A percentile compares a stretch with the other conserved stretches of the same genome.
phyloP scores from a whole-genome alignment of 2,329 filamentous ascomycete species.

The Davidsoniella virescens region DNA sequence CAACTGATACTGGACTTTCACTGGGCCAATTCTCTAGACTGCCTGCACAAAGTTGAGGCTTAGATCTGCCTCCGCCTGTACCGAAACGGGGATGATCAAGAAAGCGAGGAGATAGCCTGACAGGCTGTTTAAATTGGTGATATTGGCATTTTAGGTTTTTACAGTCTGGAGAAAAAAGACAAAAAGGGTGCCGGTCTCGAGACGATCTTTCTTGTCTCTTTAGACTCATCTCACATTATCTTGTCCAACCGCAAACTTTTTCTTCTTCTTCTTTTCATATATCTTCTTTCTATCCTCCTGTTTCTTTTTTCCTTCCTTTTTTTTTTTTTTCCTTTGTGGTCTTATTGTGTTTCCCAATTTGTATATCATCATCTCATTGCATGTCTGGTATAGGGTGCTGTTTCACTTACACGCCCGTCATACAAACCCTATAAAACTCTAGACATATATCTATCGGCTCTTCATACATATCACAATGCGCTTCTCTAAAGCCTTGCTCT shows the following conservation, averaged over 20 bases:
- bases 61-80: too few relatives aligned
- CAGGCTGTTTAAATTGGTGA: too few relatives aligned
- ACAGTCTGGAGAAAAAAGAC: too few relatives aligned
- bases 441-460: not conserved
- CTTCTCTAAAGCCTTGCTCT: not conserved
- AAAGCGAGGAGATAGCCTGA: too few relatives aligned
- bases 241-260: slow-evolving; percentile 12
- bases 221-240: not conserved
- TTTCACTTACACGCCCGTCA: not conserved
- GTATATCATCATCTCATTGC: not conserved
- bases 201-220: not conserved
- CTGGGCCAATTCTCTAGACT: too few relatives aligned
- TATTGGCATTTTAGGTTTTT: too few relatives aligned
- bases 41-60: too few relatives aligned
- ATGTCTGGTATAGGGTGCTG: not conserved
- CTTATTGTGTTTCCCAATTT: slow-evolving; percentile 2
- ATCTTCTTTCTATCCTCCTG: not conserved
- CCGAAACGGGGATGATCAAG: too few relatives aligned
- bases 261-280: not conserved
- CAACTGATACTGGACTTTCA: too few relatives aligned
- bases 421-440: not conserved
- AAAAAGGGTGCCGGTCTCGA: too few relatives aligned
- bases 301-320: not conserved
- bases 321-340: not conserved
- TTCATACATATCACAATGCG: slow-evolving; percentile 1